A percentile compares a stretch with the other conserved stretches of the same genome.
phyloP scores from a whole-genome alignment of 192 early-diverging fungal species.

The Coemansia sp. region DNA sequence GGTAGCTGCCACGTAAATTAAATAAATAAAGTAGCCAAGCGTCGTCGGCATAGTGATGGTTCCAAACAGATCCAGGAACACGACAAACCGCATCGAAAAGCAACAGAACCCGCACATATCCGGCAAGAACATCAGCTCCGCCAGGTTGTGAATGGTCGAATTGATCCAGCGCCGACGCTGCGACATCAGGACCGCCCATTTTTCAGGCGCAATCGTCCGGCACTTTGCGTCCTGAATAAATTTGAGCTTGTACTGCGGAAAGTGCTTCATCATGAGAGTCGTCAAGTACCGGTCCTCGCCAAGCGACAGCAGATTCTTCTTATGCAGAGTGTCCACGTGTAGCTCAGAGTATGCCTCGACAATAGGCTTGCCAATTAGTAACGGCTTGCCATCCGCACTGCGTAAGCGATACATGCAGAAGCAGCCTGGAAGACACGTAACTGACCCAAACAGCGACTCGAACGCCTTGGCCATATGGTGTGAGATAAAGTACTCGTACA shows the following conservation, averaged over 20 bases:
- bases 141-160: slow-evolving; percentile 93
- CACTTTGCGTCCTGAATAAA: slow-evolving; percentile 87
- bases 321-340: slow-evolving; percentile 76
- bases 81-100: slow-evolving; percentile 96
- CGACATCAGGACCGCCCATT: not conserved
- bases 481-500: not conserved
- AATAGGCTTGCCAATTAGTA: not conserved
- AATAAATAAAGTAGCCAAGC: slow-evolving; percentile 73
- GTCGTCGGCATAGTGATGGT: slow-evolving; percentile 77
- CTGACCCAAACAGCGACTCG: not conserved
- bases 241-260: slow-evolving; percentile 88
- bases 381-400: not conserved
- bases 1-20: slow-evolving; percentile 67
- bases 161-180: slow-evolving; percentile 49
- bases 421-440: not conserved
- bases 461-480: not conserved
- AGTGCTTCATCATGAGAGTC: slow-evolving; percentile 95
- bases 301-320: not conserved
- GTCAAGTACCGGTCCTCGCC: slow-evolving; percentile 65
- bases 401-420: not conserved
- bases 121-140: slow-evolving; percentile 82
- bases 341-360: not conserved
- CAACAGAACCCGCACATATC: slow-evolving; percentile 54
- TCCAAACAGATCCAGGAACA: slow-evolving; percentile 88
- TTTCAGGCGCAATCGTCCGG: slow-evolving; percentile 59